phyloP scores from a whole-genome alignment of 139 green algal species.

The Tetradesmus lagerheimii region DNA sequence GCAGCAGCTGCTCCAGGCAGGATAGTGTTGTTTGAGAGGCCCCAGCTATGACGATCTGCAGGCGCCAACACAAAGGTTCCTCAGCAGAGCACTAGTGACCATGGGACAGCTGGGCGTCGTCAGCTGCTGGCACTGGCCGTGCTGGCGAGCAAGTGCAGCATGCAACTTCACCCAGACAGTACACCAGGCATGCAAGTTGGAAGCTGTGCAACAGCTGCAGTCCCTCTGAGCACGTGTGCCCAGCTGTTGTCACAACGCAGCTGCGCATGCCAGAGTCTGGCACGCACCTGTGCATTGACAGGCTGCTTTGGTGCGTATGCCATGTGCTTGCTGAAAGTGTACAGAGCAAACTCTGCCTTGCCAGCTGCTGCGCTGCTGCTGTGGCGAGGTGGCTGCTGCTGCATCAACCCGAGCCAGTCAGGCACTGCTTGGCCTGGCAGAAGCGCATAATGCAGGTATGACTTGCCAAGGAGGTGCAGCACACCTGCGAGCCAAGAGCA shows the following conservation, averaged over 20 bases:
- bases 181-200: neutral
- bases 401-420: slow-evolving; percentile 66
- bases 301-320: slow-evolving; percentile 49
- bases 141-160: no score
- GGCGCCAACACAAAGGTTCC: neutral
- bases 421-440: slow-evolving; percentile 58
- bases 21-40: slow-evolving; percentile 72
- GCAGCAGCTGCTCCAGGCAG: slow-evolving; percentile 73
- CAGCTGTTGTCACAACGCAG: no score
- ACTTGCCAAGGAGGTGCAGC: slow-evolving; percentile 53
- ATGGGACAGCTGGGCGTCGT: no score
- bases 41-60: slow-evolving; percentile 74
- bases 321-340: slow-evolving; percentile 59
- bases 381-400: slow-evolving; percentile 62
- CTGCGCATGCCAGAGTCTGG: neutral
- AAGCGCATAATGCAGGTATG: slow-evolving; percentile 69
- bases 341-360: slow-evolving; percentile 62
- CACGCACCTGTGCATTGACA: slow-evolving; percentile 67
- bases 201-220: no score
- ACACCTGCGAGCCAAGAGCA: slow-evolving; percentile 15
- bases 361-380: slow-evolving; percentile 23
- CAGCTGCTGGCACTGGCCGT: no score
- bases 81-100: no score
- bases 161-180: no score
- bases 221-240: no score